Base-by-base conservation (phyloP, 192 early-diverging fungal genomes). In the Linderina pennispora region DNA sequence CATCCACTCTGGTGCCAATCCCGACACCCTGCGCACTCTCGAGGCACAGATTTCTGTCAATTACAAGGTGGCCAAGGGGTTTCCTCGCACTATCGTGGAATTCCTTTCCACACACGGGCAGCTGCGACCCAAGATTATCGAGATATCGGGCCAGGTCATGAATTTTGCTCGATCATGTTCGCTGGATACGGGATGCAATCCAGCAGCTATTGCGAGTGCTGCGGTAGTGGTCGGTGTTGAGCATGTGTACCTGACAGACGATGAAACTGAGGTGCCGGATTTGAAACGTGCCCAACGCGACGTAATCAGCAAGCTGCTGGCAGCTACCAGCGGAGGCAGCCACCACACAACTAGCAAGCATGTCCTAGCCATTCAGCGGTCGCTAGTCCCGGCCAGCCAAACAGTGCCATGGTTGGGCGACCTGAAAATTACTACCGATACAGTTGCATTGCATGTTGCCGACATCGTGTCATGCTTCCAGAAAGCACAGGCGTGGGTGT, bases 381-480 rank as follows among this genome's bases (percentile, higher is more conserved):
- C 44, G 3, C 56, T 66, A 4, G 23, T 50, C 17, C 37, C 42
- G 38, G 55, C 55, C 2, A 43, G 44, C 38, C 28, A 50, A 19
- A 40, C 46, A 1, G 52, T 44, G 14, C 63, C 63, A 8, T 66
- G 63, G 63, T 47, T 66, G 11, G 15, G 40, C 0, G 45, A 32
- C 4, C 23, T 32, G 1, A 26, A 22, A 16, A 18, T 54, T 1
- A 33, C 45, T 4, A 14, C 23, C 0, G 46, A 55, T 16, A 45
- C 19, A 1, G 56, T 40, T 4, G 37, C 50, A 3, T 22, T 28
- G 19, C 53, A 68, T 21, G 15, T 52, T 17, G 39, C 19, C 1
- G 65, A 59, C 10, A 52, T 68, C 17, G 24, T 60, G 22, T 48
- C 55, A 7, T 56, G 52, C 41, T 52, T 49, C 25, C 39, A 43